Evolutionary conservation across 140 eudicot species (phyloP), one percentile per base, ranked within the genome.

Genomic region (Cichorium intybus): DNA sequence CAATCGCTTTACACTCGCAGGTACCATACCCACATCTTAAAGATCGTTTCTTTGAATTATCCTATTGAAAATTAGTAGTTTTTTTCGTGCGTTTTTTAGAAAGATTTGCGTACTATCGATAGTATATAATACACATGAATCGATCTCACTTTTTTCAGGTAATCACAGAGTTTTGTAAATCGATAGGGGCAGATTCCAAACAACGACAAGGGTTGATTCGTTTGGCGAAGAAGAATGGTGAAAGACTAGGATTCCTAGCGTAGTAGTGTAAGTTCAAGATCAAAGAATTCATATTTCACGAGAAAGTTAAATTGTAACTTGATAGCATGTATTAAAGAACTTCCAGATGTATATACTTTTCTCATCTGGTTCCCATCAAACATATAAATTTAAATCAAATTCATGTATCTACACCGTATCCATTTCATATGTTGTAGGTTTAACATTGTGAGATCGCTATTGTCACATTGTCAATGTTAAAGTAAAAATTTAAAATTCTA

Each of bases 1-100:
- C 99, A 24, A 94, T 94, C 69, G 97, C 99, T 73, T 79, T 94
- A 53, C 99, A 94, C 80, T 94, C 99, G 4, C 99, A 89, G 97
- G 99, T 89, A 86, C 24, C 33, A 20, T 35, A 23, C 50, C 10
- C 29, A 14, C 0, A 10, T 10, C 17, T 75, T 26, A 0, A 37
- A 35, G 4, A 24, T 45, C 48, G 50, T 29, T 49, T 70, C 23
- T 18, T 58, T 61, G 27, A 43, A 18, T 31, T 9, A 41, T 54
- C 9, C 21, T 45, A 29, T 69, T 21, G 27, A 45, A 45, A 33
- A 52, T 41, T 18, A 37, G 57, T 52, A 9, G 24, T 1, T 62
- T 52, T 61, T 62, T 35, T n/a, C n/a, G n/a, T 60, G 21, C 31
- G 9, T 60, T 10, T 11, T 20, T n/a, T n/a, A n/a, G n/a, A n/a